Conservation (phyloP, 352 stramenopile species). For the Phytopythium chamaehyphon region DNA sequence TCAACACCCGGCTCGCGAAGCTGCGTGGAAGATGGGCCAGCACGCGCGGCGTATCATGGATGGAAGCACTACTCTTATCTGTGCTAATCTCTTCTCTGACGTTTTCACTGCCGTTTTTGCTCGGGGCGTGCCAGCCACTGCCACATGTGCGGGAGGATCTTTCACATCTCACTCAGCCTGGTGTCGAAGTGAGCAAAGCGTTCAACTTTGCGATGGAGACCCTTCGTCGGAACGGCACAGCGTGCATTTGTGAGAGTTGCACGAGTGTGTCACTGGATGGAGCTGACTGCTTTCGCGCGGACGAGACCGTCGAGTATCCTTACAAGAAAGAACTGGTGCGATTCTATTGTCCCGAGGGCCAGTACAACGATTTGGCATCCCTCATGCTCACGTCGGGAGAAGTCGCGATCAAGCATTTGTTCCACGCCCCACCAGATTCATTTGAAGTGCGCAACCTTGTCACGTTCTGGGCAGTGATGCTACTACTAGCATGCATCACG, state of each 20-base stretch:
- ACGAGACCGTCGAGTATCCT: constrained; percentile 68
- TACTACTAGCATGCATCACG: constrained; percentile 86
- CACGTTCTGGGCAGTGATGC: constrained; percentile 71
- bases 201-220: constrained; percentile 74
- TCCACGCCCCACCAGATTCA: constrained; percentile 84
- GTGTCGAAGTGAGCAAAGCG: constrained; percentile 37
- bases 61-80: constrained; percentile 57
- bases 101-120: constrained; percentile 57
- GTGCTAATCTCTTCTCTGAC: constrained; percentile 55
- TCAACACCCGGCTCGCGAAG: constrained; percentile 50
- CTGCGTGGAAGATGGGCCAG: constrained; percentile 59
- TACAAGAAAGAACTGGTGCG: constrained; percentile 89
- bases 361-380: constrained; percentile 98
- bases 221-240: constrained; percentile 55
- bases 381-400: constrained; percentile 95
- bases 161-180: constrained; percentile 37
- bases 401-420: constrained; percentile 93
- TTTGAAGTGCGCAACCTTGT: constrained; percentile 75
- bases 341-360: constrained; percentile 92
- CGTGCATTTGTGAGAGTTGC: constrained; percentile 74
- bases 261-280: constrained; percentile 37
- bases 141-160: constrained; percentile 55
- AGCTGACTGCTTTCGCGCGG: constrained; percentile 55
- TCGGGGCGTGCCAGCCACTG: constrained; percentile 62
- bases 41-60: constrained; percentile 42